These are phyloP conservation scores for Ceratocystis eucalypticola DNA, from an alignment of 2,329 filamentous ascomycete genomes.

Conservation along the genomic window DNA sequence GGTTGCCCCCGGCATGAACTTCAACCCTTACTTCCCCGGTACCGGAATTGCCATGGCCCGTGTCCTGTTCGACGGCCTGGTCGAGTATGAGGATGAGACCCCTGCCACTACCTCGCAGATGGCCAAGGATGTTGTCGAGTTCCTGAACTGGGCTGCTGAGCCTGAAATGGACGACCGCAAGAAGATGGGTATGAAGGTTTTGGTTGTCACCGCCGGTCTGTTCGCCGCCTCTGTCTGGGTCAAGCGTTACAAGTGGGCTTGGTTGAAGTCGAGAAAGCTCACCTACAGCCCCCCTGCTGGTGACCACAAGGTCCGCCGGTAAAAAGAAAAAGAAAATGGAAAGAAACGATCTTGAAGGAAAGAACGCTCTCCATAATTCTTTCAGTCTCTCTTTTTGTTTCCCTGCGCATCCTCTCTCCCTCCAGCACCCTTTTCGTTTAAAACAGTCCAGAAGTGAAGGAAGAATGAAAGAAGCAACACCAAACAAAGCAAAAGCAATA, in stretches of 20 bases:
- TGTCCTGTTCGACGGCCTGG: constrained; percentile 92
- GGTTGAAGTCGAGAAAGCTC: constrained; percentile 90
- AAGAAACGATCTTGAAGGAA: neutral
- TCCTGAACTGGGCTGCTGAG: constrained; percentile 98
- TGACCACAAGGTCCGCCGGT: constrained; percentile 36
- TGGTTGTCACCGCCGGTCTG: constrained; percentile 65
- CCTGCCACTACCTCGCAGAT: constrained; percentile 94
- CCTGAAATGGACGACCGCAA: constrained; percentile 99
- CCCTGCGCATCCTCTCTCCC: constrained; percentile 15
- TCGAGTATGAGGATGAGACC: constrained; percentile 96
- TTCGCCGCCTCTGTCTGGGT: constrained; percentile 89
- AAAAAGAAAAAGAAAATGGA: constrained; percentile 24
- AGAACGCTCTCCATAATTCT: neutral
- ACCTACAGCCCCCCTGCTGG: constrained; percentile 65
- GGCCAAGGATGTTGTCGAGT: constrained; percentile 98
- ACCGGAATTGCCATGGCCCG: constrained; percentile 98
- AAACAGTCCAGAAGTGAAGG: neutral
- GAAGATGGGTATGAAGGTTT: constrained; percentile 97
- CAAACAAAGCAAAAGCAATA: neutral
- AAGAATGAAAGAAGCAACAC: neutral
- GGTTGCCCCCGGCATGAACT: constrained; percentile 86
- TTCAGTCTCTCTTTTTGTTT: neutral
- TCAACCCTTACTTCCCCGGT: constrained; percentile 99
- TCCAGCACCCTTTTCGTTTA: constrained; percentile 18
- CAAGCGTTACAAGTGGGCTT: constrained; percentile 99